Conservation (phyloP, 2,329 filamentous ascomycete species). For the Dactylellina cionopaga region DNA sequence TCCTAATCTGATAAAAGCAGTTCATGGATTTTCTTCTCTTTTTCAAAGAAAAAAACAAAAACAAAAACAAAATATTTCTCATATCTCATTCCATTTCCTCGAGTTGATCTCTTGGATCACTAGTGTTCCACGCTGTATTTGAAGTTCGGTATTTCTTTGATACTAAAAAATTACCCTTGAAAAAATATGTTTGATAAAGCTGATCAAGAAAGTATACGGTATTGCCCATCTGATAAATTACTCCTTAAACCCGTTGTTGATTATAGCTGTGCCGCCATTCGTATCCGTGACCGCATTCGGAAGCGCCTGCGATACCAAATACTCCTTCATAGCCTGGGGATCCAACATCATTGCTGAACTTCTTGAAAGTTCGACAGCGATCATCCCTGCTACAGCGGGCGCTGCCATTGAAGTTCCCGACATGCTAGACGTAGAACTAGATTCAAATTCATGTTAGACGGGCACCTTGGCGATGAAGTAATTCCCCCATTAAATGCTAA, state of each 20-base stretch:
- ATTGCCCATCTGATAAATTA: neutral
- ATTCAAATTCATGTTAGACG: neutral
- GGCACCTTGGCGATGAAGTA: too few species aligned
- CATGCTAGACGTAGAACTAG: constrained; percentile 8
- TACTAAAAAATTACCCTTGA: too few species aligned
- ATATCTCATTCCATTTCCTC: too few species aligned
- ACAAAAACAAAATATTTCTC: neutral
- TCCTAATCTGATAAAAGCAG: constrained; percentile 24
- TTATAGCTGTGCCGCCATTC: neutral
- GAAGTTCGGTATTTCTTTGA: too few species aligned
- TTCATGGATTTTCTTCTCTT: neutral
- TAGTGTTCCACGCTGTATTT: too few species aligned
- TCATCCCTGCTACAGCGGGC: constrained; percentile 37
- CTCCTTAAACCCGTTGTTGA: constrained; percentile 18
- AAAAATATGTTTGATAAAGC: too few species aligned
- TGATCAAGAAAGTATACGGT: neutral
- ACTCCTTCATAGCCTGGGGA: constrained; percentile 9
- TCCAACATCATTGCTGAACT: constrained; percentile 17
- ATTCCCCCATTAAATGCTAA: too few species aligned
- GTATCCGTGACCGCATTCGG: constrained; percentile 9
- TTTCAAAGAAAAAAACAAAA: constrained; percentile 1
- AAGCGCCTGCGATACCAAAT: constrained; percentile 9
- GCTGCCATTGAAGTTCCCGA: constrained; percentile 37
- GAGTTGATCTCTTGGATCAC: too few species aligned
- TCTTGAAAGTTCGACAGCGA: constrained; percentile 33